Evolutionary conservation across 2,329 filamentous ascomycete species (phyloP).

Genomic region (Stachybotrys chartarum): DNA sequence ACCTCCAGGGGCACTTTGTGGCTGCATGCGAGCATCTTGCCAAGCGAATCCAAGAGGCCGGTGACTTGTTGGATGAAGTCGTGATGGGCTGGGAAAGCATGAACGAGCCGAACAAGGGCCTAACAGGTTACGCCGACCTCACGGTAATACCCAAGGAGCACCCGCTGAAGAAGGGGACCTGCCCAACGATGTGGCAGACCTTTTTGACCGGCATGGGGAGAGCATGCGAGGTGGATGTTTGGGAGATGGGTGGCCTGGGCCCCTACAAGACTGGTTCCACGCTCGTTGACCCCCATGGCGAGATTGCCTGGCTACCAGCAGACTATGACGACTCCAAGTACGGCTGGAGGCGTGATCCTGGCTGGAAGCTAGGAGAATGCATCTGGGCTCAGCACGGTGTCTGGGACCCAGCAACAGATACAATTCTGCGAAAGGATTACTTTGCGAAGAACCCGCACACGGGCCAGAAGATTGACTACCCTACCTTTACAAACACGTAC

Average conservation of each 20-base stretch:
- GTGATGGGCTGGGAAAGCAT: slow-evolving; percentile 95
- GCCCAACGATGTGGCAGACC: slow-evolving; percentile 89
- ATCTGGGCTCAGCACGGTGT: slow-evolving; percentile 96
- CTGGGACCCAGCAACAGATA: slow-evolving; percentile 78
- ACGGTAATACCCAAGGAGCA: slow-evolving; percentile 78
- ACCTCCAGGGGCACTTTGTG: slow-evolving; percentile 80
- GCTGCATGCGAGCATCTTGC: slow-evolving; percentile 75
- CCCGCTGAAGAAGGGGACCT: slow-evolving; percentile 85
- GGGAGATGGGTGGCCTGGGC: slow-evolving; percentile 89
- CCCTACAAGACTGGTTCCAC: slow-evolving; percentile 81
- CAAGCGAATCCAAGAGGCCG: slow-evolving; percentile 78
- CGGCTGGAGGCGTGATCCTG: slow-evolving; percentile 79
- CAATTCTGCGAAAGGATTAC: slow-evolving; percentile 76
- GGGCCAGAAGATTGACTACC: slow-evolving; percentile 68
- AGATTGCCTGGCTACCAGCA: slow-evolving; percentile 74
- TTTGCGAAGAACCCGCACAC: slow-evolving; percentile 73
- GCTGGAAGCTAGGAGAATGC: slow-evolving; percentile 90
- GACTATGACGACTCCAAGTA: slow-evolving; percentile 82
- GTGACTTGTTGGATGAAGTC: slow-evolving; percentile 77
- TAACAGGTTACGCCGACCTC: slow-evolving; percentile 78
- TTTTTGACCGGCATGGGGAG: slow-evolving; percentile 87
- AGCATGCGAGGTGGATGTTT: slow-evolving; percentile 82
- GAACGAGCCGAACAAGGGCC: slow-evolving; percentile 88
- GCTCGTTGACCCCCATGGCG: slow-evolving; percentile 82
- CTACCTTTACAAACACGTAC: slow-evolving; percentile 83